These are phyloP conservation scores for Gentiana dahurica DNA, from an alignment of 257 asterid species.

Conservation along the genomic window DNA sequence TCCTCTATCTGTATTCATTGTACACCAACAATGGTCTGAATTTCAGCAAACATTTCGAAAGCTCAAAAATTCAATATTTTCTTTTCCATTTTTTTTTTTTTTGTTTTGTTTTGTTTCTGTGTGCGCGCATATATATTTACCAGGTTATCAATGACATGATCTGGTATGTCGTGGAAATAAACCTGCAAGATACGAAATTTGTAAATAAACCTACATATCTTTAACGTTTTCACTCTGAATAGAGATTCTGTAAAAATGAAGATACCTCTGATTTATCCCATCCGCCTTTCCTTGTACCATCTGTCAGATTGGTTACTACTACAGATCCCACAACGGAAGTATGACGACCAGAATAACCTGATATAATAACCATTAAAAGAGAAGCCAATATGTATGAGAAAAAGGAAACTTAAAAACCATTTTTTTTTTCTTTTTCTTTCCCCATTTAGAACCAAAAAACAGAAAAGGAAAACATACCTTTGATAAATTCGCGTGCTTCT, in stretches of 20 bases:
- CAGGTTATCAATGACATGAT: constrained; percentile 60
- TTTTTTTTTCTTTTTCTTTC: too few relatives aligned
- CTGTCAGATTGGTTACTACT: constrained; percentile 52
- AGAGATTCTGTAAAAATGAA: not conserved
- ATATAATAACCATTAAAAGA: constrained; percentile 2
- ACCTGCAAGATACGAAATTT: constrained; percentile 34
- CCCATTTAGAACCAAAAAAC: too few relatives aligned
- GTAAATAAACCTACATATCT: not conserved
- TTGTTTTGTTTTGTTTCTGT: not conserved
- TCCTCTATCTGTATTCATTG: constrained; percentile 54
- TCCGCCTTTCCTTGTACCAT: constrained; percentile 62
- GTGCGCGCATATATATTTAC: constrained; percentile 22
- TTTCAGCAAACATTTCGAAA: constrained; percentile 8
- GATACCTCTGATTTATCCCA: constrained; percentile 83
- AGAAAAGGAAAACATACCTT: constrained; percentile 29
- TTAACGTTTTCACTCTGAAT: not conserved
- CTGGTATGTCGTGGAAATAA: constrained; percentile 79
- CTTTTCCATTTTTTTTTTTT: not conserved
- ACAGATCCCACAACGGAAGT: constrained; percentile 78
- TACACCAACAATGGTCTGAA: constrained; percentile 6
- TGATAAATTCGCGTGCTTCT: constrained; percentile 64
- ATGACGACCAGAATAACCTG: constrained; percentile 79
- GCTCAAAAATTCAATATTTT: not conserved
- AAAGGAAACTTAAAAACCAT: not conserved
- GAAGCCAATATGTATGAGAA: constrained; percentile 1